Percentiles rank a stretch among this genome's conserved stretches.
Conservation (phyloP, 2,329 filamentous ascomycete species). For the Basipetospora chlamydospora region DNA sequence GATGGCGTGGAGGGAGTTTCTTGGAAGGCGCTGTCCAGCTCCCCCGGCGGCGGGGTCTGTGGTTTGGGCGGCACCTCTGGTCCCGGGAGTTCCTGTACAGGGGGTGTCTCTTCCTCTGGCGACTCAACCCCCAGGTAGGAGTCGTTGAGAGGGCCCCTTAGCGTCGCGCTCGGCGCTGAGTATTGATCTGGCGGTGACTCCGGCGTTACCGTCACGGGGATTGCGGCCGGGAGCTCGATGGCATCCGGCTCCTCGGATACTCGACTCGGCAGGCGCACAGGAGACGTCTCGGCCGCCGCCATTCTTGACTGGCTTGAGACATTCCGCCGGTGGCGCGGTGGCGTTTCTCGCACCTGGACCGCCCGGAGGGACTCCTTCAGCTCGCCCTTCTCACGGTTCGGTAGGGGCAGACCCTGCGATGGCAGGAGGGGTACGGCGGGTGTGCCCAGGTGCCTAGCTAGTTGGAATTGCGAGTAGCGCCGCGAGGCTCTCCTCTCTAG, state of each 20-base stretch:
- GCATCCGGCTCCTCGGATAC: slow-evolving; percentile 7
- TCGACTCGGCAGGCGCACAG: slow-evolving; percentile 3
- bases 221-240: not conserved
- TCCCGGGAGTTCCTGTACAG: not conserved
- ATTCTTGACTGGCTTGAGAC: slow-evolving; percentile 28
- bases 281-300: slow-evolving; percentile 3
- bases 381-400: slow-evolving; percentile 68
- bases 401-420: slow-evolving; percentile 66
- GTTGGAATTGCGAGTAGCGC: slow-evolving; percentile 91
- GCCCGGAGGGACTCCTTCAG: slow-evolving; percentile 70
- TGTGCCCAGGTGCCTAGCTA: slow-evolving; percentile 79
- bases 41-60: slow-evolving; percentile 12
- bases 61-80: slow-evolving; percentile 10
- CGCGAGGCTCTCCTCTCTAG: slow-evolving; percentile 84
- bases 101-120: slow-evolving; percentile 14
- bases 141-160: slow-evolving; percentile 42
- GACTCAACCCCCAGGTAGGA: slow-evolving; percentile 22
- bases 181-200: slow-evolving; percentile 50
- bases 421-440: slow-evolving; percentile 75
- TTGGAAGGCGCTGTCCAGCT: slow-evolving; percentile 32
- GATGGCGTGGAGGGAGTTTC: slow-evolving; percentile 48
- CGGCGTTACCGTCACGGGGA: not conserved
- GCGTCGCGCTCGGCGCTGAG: slow-evolving; percentile 38
- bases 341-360: slow-evolving; percentile 38
- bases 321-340: slow-evolving; percentile 32